Evolutionary conservation across 2,329 filamentous ascomycete genomes (phyloP).

Genomic region (Pestalotiopsis sp.): DNA sequence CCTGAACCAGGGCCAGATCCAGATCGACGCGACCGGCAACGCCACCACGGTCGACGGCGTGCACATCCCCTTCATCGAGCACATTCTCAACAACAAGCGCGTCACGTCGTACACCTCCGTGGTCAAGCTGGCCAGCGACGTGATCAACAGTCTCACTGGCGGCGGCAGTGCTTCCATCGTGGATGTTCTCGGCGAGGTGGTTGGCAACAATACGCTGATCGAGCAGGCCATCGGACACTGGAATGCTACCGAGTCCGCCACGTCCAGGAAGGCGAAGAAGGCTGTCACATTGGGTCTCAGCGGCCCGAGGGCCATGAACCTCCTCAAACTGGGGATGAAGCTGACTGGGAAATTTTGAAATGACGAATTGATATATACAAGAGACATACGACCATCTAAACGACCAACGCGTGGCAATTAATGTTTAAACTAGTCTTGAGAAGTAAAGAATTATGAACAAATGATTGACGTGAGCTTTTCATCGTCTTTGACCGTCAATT

Average conservation of each 20-base stretch:
- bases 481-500: too few relatives aligned
- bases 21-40: conserved; percentile 44
- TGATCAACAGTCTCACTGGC: conserved; percentile 36
- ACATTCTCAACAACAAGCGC: conserved; percentile 41
- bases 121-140: conserved; percentile 39
- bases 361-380: conserved; percentile 13
- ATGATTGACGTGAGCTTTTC: background rate
- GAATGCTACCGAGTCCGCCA: conserved; percentile 23
- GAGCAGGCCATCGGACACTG: conserved; percentile 39
- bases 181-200: conserved; percentile 37
- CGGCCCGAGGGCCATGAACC: conserved; percentile 25
- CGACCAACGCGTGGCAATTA: background rate
- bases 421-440: background rate
- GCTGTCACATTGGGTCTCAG: conserved; percentile 20
- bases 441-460: background rate
- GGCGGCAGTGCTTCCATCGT: conserved; percentile 28
- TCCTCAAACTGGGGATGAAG: conserved; percentile 33
- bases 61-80: conserved; percentile 46
- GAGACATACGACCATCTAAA: background rate
- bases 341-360: conserved; percentile 23
- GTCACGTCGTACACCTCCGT: conserved; percentile 39
- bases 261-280: conserved; percentile 16
- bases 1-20: conserved; percentile 41
- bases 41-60: conserved; percentile 42
- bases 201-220: conserved; percentile 43